Base-by-base conservation (phyloP, 208 protist species). In the Naegleria gruberi region DNA sequence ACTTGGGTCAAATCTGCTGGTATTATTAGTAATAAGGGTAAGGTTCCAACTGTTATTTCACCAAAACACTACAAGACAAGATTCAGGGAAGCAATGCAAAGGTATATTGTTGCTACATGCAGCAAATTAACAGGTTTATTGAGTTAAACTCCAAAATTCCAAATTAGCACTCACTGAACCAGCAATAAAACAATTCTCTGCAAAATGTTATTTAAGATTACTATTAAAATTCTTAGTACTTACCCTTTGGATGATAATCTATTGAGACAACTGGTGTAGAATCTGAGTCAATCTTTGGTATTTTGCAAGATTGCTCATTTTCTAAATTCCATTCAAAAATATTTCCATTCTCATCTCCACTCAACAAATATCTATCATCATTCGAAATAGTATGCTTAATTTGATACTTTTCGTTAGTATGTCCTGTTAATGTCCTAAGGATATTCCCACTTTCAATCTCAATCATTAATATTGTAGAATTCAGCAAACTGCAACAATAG, bases 81-180 rank as follows among this genome's bases (percentile, higher is more conserved):
- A 88, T 91, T 91, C 30, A 85, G 81, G 44, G 74, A 86, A 57
- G 90, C 90, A 3, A 91, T 91, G 89, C 8, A 89, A 34, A 26
- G 45, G 46, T 90, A 90, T 17, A 89, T 90, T 90, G 40, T 87
- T n/a, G 10, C 43, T n/a, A 87, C 41, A n/a, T 41, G 37, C 12
- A 41, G 43, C n/a, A 87, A 87, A 55, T 87, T 87, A 15, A 57
- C 82, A 41, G 82, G 82, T 44, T 44, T 83, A 44, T 44, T 83
- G 10, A 77, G n/a, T 65, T 65, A 23, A 65, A 23, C 12, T 65
- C 51, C 51, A 65, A 65, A 65, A 23, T 30, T 10, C 51, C 15
- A 65, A 30, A 30, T 65, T 23, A 30, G 51, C 51, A 65, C 30
- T 65, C 19, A 65, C 51, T 65, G 51, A 65, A 65, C 51, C 51